phyloP scores from a whole-genome alignment of 495 filamentous ascomycete species.

The Neurospora cerealis region DNA sequence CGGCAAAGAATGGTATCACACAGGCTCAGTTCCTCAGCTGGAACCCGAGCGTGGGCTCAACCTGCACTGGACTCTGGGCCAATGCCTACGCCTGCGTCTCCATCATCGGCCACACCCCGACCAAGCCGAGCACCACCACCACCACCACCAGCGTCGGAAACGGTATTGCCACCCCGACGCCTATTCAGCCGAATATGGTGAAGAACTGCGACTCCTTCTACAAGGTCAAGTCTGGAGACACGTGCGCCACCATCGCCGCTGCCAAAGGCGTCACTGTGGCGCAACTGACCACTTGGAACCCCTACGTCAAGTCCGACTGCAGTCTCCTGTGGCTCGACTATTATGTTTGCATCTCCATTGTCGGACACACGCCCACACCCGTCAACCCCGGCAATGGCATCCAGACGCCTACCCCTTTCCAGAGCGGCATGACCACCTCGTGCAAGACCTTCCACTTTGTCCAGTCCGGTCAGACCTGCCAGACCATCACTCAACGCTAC shows the following conservation, averaged over 20 bases:
- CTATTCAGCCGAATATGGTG: conserved; percentile 26
- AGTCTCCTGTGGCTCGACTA: conserved; percentile 29
- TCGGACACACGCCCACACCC: conserved; percentile 11
- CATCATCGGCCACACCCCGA: conserved; percentile 13
- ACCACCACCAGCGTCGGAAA: conserved; percentile 12
- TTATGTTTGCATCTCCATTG: conserved; percentile 18
- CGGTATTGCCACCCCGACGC: conserved; percentile 22
- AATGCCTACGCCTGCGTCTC: conserved; percentile 23
- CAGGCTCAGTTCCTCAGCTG: conserved; percentile 21
- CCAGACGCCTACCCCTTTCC: conserved; percentile 17
- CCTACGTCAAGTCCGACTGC: conserved; percentile 27
- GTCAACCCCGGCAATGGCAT: conserved; percentile 6
- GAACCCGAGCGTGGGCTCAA: conserved; percentile 29
- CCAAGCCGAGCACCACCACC: neutral
- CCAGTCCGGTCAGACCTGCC: conserved; percentile 31
- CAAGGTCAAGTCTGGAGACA: conserved; percentile 30
- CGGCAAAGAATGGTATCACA: conserved; percentile 19
- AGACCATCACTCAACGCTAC: conserved; percentile 19
- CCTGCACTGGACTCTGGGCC: conserved; percentile 30
- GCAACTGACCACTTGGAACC: conserved; percentile 26
- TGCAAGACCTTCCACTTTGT: conserved; percentile 38
- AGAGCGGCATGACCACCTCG: conserved; percentile 15
- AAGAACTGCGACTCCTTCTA: conserved; percentile 35
- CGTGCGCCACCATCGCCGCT: conserved; percentile 29
- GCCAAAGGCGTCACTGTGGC: conserved; percentile 18